phyloP scores from a whole-genome alignment of 225 moss, liverwort and hornwort genomes.

The Bryum argenteum region DNA sequence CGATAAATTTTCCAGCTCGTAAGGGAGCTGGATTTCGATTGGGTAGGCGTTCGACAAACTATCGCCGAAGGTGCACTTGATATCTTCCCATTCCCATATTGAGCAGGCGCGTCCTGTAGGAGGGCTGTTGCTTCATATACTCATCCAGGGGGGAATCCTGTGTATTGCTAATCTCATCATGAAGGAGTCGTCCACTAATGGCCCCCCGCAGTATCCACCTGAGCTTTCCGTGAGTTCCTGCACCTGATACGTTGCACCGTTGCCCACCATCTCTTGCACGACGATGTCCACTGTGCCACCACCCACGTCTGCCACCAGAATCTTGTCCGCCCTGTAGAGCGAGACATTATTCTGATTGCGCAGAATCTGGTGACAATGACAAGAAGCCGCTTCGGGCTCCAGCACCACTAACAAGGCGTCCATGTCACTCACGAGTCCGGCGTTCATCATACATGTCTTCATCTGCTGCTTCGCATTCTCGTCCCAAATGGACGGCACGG shows the following conservation, averaged over 20 bases:
- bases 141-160: constrained; percentile 33
- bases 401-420: constrained; percentile 41
- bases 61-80: constrained; percentile 52
- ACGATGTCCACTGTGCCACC: constrained; percentile 65
- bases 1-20: neutral
- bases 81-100: constrained; percentile 43
- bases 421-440: constrained; percentile 42
- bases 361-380: constrained; percentile 58
- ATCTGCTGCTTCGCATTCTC: constrained; percentile 45
- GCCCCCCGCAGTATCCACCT: constrained; percentile 51
- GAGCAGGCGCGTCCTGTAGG: constrained; percentile 21
- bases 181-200: constrained; percentile 46
- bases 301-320: constrained; percentile 56
- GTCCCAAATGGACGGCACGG: constrained; percentile 58
- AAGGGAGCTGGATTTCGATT: constrained; percentile 1
- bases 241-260: constrained; percentile 25
- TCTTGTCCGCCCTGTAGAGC: constrained; percentile 28
- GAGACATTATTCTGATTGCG: constrained; percentile 7
- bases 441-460: constrained; percentile 47
- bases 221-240: constrained; percentile 48
- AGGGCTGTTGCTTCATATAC: constrained; percentile 17
- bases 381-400: constrained; percentile 66
- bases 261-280: constrained; percentile 43
- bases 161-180: constrained; percentile 23
- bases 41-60: constrained; percentile 12